phyloP scores from a whole-genome alignment of 129 eudicot genomes.

The Centrapalus pauciflorus region DNA sequence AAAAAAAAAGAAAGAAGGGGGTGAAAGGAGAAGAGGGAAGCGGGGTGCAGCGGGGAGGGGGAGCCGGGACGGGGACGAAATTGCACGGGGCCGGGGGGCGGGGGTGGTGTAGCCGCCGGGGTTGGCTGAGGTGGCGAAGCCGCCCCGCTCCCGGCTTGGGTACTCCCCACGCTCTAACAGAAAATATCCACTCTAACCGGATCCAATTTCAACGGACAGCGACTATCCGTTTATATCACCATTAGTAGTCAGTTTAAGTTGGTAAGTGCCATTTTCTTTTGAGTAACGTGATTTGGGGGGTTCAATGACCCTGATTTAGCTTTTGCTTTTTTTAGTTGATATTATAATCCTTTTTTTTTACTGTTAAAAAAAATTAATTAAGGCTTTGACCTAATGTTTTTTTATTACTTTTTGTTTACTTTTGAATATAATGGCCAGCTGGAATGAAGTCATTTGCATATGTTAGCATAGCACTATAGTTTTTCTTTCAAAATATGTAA shows the following conservation, averaged over 20 bases:
- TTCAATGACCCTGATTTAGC: background rate
- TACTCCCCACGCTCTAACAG: too few species aligned
- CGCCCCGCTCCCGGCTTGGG: too few species aligned
- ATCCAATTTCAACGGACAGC: too few species aligned
- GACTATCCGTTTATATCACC: background rate
- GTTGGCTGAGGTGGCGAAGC: too few species aligned
- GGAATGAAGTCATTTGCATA: slow-evolving; percentile 6
- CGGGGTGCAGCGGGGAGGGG: too few species aligned
- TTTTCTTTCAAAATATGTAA: slow-evolving; percentile 24
- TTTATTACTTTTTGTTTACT: background rate
- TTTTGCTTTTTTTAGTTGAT: background rate
- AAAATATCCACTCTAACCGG: background rate
- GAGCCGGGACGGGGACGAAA: too few species aligned
- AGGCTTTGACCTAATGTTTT: slow-evolving; percentile 19
- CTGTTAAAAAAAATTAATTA: background rate
- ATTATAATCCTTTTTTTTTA: background rate
- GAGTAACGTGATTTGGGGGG: background rate
- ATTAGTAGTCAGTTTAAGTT: background rate
- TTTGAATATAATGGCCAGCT: slow-evolving; percentile 12
- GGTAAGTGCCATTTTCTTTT: slow-evolving; percentile 1
- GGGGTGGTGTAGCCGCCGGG: too few species aligned
- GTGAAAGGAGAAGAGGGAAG: too few species aligned
- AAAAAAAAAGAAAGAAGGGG: too few species aligned
- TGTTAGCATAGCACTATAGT: slow-evolving; percentile 7
- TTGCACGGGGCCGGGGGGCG: too few species aligned